phyloP scores from a whole-genome alignment of 768 basidiomycete species.

The Pleurotus pulmonarius region DNA sequence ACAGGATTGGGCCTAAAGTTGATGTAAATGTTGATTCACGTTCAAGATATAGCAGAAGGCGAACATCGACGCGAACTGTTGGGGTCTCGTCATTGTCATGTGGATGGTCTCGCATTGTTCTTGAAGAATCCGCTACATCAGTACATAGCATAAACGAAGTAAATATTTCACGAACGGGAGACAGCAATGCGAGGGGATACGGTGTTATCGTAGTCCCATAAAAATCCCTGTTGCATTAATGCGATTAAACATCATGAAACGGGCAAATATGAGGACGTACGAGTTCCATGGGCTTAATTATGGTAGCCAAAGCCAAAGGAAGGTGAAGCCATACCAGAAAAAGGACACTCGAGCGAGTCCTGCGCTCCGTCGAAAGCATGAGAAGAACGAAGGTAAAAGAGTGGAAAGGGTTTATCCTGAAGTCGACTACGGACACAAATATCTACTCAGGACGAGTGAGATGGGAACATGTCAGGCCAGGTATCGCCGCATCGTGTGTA shows the following conservation, averaged over 20 bases:
- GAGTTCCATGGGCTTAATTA: neutral
- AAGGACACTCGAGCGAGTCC: slow-evolving; percentile 1
- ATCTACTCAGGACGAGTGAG: too few relatives aligned
- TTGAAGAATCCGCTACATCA: neutral
- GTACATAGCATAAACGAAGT: neutral
- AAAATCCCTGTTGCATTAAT: neutral
- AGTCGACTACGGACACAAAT: too few relatives aligned
- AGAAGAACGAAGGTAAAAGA: neutral
- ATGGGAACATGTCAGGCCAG: too few relatives aligned
- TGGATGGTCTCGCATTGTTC: slow-evolving; percentile 6
- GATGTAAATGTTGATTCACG: too few relatives aligned
- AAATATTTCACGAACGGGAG: neutral
- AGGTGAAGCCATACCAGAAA: neutral
- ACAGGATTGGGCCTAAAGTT: neutral
- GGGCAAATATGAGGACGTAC: neutral
- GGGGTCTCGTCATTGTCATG: neutral
- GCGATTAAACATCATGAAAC: neutral
- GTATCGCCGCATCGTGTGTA: too few relatives aligned
- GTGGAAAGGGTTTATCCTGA: neutral
- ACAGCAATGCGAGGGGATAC: neutral
- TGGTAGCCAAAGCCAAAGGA: neutral
- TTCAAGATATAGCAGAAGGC: too few relatives aligned
- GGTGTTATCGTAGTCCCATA: neutral
- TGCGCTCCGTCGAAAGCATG: slow-evolving; percentile 4
- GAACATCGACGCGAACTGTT: too few relatives aligned